Evolutionary conservation across 345 rosid genomes (phyloP).

Genomic region (Gossypium longicalyx): DNA sequence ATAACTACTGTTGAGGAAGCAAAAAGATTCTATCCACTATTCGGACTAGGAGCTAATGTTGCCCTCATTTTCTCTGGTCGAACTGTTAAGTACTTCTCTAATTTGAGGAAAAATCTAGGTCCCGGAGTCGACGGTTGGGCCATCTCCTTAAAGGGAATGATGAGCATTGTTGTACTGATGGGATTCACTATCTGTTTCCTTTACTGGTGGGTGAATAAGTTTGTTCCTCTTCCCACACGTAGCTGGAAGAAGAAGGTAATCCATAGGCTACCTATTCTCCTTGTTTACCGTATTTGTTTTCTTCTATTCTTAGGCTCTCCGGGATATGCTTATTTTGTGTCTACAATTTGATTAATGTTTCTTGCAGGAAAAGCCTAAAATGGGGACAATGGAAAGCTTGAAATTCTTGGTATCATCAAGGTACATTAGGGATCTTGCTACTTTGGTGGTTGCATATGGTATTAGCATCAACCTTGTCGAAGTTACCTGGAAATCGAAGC

Average conservation of each 20-base stretch:
- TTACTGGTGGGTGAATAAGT: conserved; percentile 92
- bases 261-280: background rate
- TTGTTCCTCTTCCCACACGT: conserved; percentile 73
- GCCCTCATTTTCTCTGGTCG: conserved; percentile 91
- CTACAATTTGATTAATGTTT: background rate
- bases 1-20: conserved; percentile 90
- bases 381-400: conserved; percentile 97
- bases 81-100: conserved; percentile 92
- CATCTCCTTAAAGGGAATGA: conserved; percentile 84
- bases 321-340: background rate
- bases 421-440: conserved; percentile 89
- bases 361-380: conserved; percentile 71
- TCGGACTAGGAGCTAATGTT: conserved; percentile 89
- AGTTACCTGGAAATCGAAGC: conserved; percentile 98
- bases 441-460: conserved; percentile 95
- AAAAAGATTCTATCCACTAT: conserved; percentile 81
- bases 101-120: conserved; percentile 70
- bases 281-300: background rate
- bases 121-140: conserved; percentile 99
- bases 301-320: conserved; percentile 4
- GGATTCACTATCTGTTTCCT: conserved; percentile 74
- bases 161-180: conserved; percentile 88
- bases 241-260: conserved; percentile 82
- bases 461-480: conserved; percentile 96
- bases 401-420: conserved; percentile 85